A percentile compares a stretch with the other conserved stretches of the same genome.
These are phyloP conservation scores for Cryomyces minteri DNA, from an alignment of 495 filamentous ascomycete genomes.

Conservation along the genomic window DNA sequence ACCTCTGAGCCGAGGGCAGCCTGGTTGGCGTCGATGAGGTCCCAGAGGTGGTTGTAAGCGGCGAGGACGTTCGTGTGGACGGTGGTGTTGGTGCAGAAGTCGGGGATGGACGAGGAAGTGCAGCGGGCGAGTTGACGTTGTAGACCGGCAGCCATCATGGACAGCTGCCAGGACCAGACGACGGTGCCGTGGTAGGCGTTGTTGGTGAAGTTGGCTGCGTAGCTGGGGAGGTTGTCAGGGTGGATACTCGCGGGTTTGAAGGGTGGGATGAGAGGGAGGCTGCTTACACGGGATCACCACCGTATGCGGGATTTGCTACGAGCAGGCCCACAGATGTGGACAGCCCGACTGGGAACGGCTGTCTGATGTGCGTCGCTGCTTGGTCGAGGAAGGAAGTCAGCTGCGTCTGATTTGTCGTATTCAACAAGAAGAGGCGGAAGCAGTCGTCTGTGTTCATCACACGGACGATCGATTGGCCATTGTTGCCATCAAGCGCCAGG, in stretches of 20 bases:
- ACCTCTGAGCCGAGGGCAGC: slow-evolving; percentile 36
- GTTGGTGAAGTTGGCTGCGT: slow-evolving; percentile 33
- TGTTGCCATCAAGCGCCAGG: slow-evolving; percentile 33
- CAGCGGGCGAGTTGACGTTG: slow-evolving; percentile 16
- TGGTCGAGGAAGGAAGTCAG: slow-evolving; percentile 35
- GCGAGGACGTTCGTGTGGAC: slow-evolving; percentile 30
- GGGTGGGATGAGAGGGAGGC: slow-evolving; percentile 33
- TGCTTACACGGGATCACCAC: slow-evolving; percentile 25
- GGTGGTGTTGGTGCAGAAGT: slow-evolving; percentile 29
- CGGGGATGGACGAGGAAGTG: slow-evolving; percentile 19
- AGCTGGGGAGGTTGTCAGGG: slow-evolving; percentile 1
- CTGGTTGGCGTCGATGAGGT: slow-evolving; percentile 34
- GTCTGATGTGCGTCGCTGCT: slow-evolving; percentile 33
- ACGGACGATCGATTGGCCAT: slow-evolving; percentile 29
- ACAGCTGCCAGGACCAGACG: slow-evolving; percentile 45
- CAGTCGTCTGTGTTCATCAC: slow-evolving; percentile 49
- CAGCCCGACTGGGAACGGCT: slow-evolving; percentile 39
- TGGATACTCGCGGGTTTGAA: slow-evolving; percentile 6
- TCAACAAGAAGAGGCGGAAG: slow-evolving; percentile 44
- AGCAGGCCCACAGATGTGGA: slow-evolving; percentile 36
- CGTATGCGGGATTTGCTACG: slow-evolving; percentile 44
- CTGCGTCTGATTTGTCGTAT: slow-evolving; percentile 37
- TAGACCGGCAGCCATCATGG: slow-evolving; percentile 44
- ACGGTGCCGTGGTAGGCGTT: slow-evolving; percentile 47
- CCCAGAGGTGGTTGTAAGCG: slow-evolving; percentile 43